phyloP scores from a whole-genome alignment of 768 basidiomycete genomes.

The Tricholoma bakamatsutake region DNA sequence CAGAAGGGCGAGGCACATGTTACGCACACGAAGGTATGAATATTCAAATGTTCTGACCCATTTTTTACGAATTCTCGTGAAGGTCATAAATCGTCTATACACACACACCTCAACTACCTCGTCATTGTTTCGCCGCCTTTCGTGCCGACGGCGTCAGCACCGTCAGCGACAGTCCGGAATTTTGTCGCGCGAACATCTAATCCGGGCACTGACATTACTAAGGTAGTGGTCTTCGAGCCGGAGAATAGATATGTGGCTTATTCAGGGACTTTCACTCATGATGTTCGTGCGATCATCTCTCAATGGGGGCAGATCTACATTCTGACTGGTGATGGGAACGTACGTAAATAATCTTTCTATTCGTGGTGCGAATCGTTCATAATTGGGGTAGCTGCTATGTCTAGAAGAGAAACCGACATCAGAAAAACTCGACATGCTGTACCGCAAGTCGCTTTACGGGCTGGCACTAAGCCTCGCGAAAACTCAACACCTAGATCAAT shows the following conservation, averaged over 20 bases:
- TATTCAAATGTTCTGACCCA: not conserved
- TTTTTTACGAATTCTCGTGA: slow-evolving; percentile 1
- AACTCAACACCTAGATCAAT: slow-evolving; percentile 67
- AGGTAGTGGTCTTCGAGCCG: slow-evolving; percentile 83
- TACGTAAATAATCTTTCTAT: slow-evolving; percentile 25
- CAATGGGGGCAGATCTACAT: slow-evolving; percentile 81
- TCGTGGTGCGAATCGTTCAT: not conserved
- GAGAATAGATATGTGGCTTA: slow-evolving; percentile 91
- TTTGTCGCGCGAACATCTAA: slow-evolving; percentile 50
- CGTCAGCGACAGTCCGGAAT: slow-evolving; percentile 73
- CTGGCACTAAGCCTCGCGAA: slow-evolving; percentile 82
- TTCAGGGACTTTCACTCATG: slow-evolving; percentile 72
- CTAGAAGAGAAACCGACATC: slow-evolving; percentile 76
- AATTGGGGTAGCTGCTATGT: slow-evolving; percentile 44
- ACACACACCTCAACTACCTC: slow-evolving; percentile 77
- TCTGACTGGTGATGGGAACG: slow-evolving; percentile 72
- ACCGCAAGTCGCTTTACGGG: slow-evolving; percentile 68
- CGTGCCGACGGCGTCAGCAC: slow-evolving; percentile 54
- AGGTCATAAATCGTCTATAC: slow-evolving; percentile 76
- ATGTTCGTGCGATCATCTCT: slow-evolving; percentile 77
- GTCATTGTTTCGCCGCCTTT: slow-evolving; percentile 88
- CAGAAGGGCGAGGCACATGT: slow-evolving; percentile 76
- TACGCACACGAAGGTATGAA: slow-evolving; percentile 85
- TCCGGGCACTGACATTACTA: slow-evolving; percentile 55
- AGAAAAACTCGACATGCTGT: slow-evolving; percentile 83